Conservation (phyloP, 345 rosid species). For the Salix koriyanagi region DNA sequence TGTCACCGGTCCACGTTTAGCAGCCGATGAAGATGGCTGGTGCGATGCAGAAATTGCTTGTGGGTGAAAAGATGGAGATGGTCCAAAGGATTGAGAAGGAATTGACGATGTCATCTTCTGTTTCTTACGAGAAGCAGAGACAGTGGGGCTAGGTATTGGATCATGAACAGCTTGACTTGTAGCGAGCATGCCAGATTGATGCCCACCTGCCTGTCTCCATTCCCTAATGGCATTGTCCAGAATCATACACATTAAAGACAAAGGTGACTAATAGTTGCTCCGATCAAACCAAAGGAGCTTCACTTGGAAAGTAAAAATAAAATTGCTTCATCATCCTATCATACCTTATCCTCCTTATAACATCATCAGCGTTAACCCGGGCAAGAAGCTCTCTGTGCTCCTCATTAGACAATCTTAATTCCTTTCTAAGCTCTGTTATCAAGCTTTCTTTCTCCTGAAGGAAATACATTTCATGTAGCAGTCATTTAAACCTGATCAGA, state of each 20-base stretch:
- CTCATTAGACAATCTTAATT: slow-evolving; percentile 73
- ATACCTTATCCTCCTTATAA: slow-evolving; percentile 66
- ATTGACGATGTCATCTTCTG: slow-evolving; percentile 53
- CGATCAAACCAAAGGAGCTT: slow-evolving; percentile 2
- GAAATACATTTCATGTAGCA: slow-evolving; percentile 30
- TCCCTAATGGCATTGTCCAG: slow-evolving; percentile 50
- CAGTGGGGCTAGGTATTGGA: slow-evolving; percentile 66
- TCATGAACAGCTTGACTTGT: slow-evolving; percentile 56
- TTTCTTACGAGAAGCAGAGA: slow-evolving; percentile 72
- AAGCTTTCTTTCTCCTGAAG: slow-evolving; percentile 83
- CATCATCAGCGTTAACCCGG: slow-evolving; percentile 69
- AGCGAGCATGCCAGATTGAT: slow-evolving; percentile 51
- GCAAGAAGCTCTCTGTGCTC: slow-evolving; percentile 86
- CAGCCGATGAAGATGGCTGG: slow-evolving; percentile 54
- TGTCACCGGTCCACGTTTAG: slow-evolving; percentile 55
- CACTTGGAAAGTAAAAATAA: neutral
- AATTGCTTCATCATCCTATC: slow-evolving; percentile 9
- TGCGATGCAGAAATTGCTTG: slow-evolving; percentile 48
- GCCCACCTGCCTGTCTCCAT: slow-evolving; percentile 77
- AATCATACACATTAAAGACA: slow-evolving; percentile 6
- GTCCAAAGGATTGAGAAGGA: slow-evolving; percentile 60
- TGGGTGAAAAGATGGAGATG: slow-evolving; percentile 57
- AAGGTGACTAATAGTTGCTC: slow-evolving; percentile 4
- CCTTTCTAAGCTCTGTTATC: slow-evolving; percentile 81
- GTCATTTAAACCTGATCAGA: slow-evolving; percentile 33